Conservation (phyloP, 2,329 filamentous ascomycete species). For the Epicoccum sorghinum region DNA sequence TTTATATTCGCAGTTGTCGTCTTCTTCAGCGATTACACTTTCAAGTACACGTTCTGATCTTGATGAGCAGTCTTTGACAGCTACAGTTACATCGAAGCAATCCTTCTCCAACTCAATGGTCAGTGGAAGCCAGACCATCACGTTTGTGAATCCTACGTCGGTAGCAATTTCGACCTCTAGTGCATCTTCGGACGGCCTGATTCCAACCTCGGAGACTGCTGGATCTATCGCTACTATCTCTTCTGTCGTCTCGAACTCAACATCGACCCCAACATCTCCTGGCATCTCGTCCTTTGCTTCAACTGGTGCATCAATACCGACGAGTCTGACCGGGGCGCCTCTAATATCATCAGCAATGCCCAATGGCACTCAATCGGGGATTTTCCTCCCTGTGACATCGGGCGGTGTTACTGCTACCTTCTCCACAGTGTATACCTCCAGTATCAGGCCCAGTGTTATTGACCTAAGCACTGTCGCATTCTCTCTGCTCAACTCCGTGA, state of each 20-base stretch:
- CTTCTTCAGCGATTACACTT: not conserved
- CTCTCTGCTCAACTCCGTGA: conserved; percentile 7
- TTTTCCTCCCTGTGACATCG: not conserved
- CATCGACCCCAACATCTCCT: not conserved
- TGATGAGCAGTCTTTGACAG: not conserved
- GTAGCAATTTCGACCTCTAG: not conserved
- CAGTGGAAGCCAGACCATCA: not conserved
- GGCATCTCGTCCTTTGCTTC: not conserved
- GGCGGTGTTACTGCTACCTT: conserved; percentile 7
- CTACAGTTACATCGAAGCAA: not conserved
- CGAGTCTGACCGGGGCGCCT: not conserved
- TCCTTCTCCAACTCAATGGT: not conserved
- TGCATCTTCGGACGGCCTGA: not conserved
- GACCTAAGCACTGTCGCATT: conserved; percentile 10
- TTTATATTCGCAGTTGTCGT: not conserved
- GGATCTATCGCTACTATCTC: not conserved
- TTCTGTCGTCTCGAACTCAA: not conserved
- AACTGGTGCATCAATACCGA: not conserved
- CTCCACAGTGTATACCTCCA: conserved; percentile 10
- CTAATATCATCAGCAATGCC: not conserved
- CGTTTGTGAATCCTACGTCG: not conserved
- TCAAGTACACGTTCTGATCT: not conserved
- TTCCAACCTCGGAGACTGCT: conserved; percentile 3
- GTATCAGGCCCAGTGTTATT: not conserved
- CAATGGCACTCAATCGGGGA: not conserved